Percentiles rank a stretch among this genome's conserved stretches.
Conservation (phyloP, 2,329 filamentous ascomycete species). For the Plectosphaerella sp. region DNA sequence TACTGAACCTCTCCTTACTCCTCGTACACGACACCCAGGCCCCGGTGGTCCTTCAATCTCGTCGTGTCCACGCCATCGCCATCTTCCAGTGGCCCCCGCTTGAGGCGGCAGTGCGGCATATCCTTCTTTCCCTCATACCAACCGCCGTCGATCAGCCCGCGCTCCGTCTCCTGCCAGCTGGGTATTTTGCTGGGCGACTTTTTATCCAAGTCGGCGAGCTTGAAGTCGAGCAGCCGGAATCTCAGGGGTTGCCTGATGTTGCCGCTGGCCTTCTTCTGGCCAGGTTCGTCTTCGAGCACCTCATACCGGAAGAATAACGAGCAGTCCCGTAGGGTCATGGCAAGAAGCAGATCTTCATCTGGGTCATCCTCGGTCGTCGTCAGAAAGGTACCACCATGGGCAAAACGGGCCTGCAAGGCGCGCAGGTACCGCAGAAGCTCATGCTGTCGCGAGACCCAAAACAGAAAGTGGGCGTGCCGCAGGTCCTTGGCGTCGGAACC, state of each 20-base stretch:
- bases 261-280: not conserved
- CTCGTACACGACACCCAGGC: not conserved
- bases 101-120: slow-evolving; percentile 5
- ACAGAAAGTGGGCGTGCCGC: slow-evolving; percentile 15
- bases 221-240: slow-evolving; percentile 37
- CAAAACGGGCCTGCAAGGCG: slow-evolving; percentile 12
- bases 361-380: slow-evolving; percentile 23
- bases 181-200: slow-evolving; percentile 64
- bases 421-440: slow-evolving; percentile 19
- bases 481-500: not conserved
- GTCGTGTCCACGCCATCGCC: not conserved
- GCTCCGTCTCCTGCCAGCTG: slow-evolving; percentile 65
- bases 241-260: slow-evolving; percentile 11
- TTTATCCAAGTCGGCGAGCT: slow-evolving; percentile 72
- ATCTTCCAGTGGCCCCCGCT: not conserved
- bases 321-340: slow-evolving; percentile 80
- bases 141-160: slow-evolving; percentile 57
- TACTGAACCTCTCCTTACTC: not conserved
- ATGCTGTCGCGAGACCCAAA: slow-evolving; percentile 24
- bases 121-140: slow-evolving; percentile 49
- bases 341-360: slow-evolving; percentile 35
- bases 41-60: not conserved
- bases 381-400: not conserved
- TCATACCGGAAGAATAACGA: slow-evolving; percentile 60
- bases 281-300: not conserved